Evolutionary conservation across 331 rosid genomes (phyloP).

Genomic region (Quercus phellos): DNA sequence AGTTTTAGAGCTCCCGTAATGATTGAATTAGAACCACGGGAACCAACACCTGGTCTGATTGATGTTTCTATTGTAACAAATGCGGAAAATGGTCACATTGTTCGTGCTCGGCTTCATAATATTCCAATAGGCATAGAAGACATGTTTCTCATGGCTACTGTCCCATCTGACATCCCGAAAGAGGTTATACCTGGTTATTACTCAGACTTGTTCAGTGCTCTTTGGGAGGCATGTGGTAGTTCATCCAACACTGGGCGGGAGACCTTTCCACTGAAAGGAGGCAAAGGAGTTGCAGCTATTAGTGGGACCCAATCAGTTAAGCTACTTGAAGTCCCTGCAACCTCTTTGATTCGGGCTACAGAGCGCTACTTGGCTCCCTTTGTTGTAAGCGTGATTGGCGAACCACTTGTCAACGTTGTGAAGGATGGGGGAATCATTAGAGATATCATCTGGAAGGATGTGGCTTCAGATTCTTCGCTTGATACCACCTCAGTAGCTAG

Average conservation of each 20-base stretch:
- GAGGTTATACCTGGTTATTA: conserved; percentile 50
- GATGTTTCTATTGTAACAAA: conserved; percentile 79
- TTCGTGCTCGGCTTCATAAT: conserved; percentile 78
- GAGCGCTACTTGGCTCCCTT: conserved; percentile 69
- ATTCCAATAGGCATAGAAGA: conserved; percentile 85
- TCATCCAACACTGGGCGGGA: conserved; percentile 77
- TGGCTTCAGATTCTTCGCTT: conserved; percentile 34
- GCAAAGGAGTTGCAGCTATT: conserved; percentile 82
- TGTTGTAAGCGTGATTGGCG: conserved; percentile 78
- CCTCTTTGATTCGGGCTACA: conserved; percentile 63
- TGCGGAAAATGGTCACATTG: conserved; percentile 71
- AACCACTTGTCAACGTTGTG: conserved; percentile 57
- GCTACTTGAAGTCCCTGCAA: conserved; percentile 67
- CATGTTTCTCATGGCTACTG: conserved; percentile 81
- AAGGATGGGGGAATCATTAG: conserved; percentile 67
- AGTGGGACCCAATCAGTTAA: conserved; percentile 87
- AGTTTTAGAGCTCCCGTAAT: conserved; percentile 48
- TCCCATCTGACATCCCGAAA: conserved; percentile 51
- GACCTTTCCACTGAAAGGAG: conserved; percentile 76
- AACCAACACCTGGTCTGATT: conserved; percentile 87
- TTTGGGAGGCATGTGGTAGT: conserved; percentile 94
- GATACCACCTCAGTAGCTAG: conserved; percentile 24
- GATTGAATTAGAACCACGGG: conserved; percentile 84
- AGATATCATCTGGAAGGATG: conserved; percentile 59
- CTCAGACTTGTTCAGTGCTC: conserved; percentile 63